These are phyloP conservation scores for Phanerochaete sordida DNA, from an alignment of 768 basidiomycete species.

Conservation along the genomic window DNA sequence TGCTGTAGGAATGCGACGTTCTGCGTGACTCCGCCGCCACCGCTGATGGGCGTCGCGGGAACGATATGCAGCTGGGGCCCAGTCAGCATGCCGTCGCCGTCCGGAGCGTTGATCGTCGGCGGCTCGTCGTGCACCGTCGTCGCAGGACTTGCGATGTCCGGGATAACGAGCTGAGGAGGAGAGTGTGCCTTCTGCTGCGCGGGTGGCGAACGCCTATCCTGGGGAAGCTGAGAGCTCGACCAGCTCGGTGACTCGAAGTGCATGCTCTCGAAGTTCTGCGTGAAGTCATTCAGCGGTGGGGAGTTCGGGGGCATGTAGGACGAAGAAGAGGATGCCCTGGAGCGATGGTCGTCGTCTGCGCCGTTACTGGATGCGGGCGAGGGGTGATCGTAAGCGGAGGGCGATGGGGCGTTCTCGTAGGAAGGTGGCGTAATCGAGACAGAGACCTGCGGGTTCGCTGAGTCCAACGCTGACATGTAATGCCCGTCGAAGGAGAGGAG, in stretches of 20 bases:
- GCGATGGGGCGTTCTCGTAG: slow-evolving; percentile 34
- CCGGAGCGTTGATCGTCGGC: slow-evolving; percentile 60
- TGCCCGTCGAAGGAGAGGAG: slow-evolving; percentile 63
- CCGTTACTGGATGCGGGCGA: slow-evolving; percentile 59
- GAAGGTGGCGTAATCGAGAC: slow-evolving; percentile 35
- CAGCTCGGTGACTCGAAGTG: slow-evolving; percentile 65
- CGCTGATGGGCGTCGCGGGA: slow-evolving; percentile 77
- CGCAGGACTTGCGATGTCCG: slow-evolving; percentile 47
- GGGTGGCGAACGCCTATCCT: slow-evolving; percentile 34
- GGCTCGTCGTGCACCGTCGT: slow-evolving; percentile 29
- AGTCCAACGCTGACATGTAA: slow-evolving; percentile 34
- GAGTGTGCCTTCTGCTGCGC: slow-evolving; percentile 53
- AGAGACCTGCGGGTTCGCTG: slow-evolving; percentile 30
- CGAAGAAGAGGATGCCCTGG: slow-evolving; percentile 66
- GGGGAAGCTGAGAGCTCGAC: slow-evolving; percentile 42
- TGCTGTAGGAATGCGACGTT: slow-evolving; percentile 53
- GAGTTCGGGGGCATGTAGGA: slow-evolving; percentile 52
- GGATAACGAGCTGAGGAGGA: slow-evolving; percentile 57
- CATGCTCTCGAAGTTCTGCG: slow-evolving; percentile 55
- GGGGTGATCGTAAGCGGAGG: slow-evolving; percentile 52
- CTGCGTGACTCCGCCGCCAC: slow-evolving; percentile 46
- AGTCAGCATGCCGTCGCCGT: slow-evolving; percentile 45
- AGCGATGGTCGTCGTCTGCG: slow-evolving; percentile 45
- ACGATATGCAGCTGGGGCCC: slow-evolving; percentile 76
- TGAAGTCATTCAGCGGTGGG: slow-evolving; percentile 49